A percentile compares a stretch with the other conserved stretches of the same genome.
These are phyloP conservation scores for Dichomitus squalens DNA, from an alignment of 1,284 basidiomycete species.

Conservation along the genomic window DNA sequence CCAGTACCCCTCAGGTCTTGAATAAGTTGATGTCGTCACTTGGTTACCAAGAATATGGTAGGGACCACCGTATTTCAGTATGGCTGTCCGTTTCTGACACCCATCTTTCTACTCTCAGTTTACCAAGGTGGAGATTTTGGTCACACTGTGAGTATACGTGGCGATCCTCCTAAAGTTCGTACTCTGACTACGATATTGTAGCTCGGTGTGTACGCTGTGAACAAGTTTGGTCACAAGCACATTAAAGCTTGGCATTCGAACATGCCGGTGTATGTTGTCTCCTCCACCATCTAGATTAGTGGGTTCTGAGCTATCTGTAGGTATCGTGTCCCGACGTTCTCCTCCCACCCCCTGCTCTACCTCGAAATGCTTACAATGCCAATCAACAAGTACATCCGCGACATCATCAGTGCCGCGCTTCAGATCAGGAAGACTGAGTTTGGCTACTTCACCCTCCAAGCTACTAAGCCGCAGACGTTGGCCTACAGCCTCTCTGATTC, in stretches of 20 bases:
- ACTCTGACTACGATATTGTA: neutral
- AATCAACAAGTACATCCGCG: neutral
- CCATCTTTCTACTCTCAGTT: neutral
- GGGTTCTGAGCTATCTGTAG: neutral
- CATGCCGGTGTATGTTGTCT: conserved; percentile 21
- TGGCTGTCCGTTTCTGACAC: neutral
- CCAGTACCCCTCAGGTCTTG: conserved; percentile 18
- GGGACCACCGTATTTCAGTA: neutral
- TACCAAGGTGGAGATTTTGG: neutral
- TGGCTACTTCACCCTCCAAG: conserved; percentile 46
- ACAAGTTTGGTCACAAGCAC: conserved; percentile 19
- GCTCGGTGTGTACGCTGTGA: conserved; percentile 9
- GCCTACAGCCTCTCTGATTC: conserved; percentile 58
- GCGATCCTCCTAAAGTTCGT: neutral
- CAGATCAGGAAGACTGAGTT: conserved; percentile 31
- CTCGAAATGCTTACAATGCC: neutral
- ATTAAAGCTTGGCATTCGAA: conserved; percentile 27
- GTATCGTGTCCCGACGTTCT: neutral
- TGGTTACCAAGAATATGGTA: conserved; percentile 30
- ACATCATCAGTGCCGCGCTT: neutral
- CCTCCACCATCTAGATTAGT: conserved; percentile 14
- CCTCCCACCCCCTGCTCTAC: neutral
- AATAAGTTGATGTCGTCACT: conserved; percentile 27
- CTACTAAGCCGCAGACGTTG: conserved; percentile 56
- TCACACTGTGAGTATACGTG: neutral